These are phyloP conservation scores for Penicillium sp. DNA, from an alignment of 2,329 filamentous ascomycete genomes.

Conservation along the genomic window DNA sequence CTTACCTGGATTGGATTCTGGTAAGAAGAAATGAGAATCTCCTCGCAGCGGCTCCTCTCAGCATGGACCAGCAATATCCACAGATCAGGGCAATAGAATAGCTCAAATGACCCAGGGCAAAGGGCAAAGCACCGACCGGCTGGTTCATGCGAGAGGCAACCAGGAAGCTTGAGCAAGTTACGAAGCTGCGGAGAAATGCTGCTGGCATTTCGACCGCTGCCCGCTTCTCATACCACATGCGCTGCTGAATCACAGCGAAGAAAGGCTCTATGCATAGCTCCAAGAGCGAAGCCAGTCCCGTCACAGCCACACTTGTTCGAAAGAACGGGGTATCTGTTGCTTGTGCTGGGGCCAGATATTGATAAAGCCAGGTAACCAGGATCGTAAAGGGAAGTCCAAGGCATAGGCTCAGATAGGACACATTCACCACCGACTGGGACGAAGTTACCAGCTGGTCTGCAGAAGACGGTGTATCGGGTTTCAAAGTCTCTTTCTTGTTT, in stretches of 20 bases:
- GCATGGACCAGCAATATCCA: constrained; percentile 69
- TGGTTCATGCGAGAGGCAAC: constrained; percentile 57
- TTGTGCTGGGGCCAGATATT: constrained; percentile 55
- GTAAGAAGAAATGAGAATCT: constrained; percentile 69
- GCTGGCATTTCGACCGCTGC: constrained; percentile 82
- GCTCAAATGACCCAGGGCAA: constrained; percentile 80
- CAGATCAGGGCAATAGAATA: constrained; percentile 70
- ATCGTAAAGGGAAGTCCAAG: constrained; percentile 68
- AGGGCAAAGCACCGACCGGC: constrained; percentile 77
- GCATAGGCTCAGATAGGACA: constrained; percentile 76
- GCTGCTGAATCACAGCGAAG: constrained; percentile 84
- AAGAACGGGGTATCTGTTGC: constrained; percentile 65
- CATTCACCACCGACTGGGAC: constrained; percentile 78
- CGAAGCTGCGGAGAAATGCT: constrained; percentile 73
- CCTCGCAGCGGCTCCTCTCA: constrained; percentile 55
- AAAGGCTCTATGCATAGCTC: constrained; percentile 86
- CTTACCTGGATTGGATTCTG: constrained; percentile 48
- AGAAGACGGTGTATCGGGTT: constrained; percentile 4
- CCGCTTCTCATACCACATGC: constrained; percentile 75
- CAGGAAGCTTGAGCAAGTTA: constrained; percentile 71
- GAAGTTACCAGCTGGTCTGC: constrained; percentile 32
- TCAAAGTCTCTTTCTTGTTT: constrained; percentile 19
- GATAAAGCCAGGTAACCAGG: constrained; percentile 68
- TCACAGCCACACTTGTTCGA: constrained; percentile 55
- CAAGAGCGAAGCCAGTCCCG: constrained; percentile 61